A percentile compares a stretch with the other conserved stretches of the same genome.
Conservation (phyloP, 1,284 basidiomycete genomes). For the Malassezia cuniculi region DNA sequence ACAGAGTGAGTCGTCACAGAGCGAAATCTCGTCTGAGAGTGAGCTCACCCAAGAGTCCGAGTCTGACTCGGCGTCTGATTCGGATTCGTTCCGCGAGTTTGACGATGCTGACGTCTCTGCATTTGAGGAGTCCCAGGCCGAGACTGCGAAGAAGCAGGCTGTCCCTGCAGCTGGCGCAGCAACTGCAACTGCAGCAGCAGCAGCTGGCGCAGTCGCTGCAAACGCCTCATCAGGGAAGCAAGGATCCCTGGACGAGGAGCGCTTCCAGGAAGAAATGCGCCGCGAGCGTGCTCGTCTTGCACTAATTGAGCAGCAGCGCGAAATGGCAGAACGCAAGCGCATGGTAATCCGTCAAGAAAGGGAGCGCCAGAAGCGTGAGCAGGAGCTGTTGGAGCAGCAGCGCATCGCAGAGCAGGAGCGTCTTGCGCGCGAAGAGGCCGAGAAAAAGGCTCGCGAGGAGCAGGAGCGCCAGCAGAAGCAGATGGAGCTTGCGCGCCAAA, state of each 20-base stretch:
- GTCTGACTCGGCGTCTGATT: no score
- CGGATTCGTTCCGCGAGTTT: no score
- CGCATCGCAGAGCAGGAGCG: neutral
- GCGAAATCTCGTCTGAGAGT: no score
- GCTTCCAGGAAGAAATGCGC: neutral
- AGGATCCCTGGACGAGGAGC: no score
- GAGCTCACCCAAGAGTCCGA: no score
- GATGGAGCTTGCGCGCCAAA: no score
- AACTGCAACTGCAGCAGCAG: constrained; percentile 17
- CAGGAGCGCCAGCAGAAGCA: neutral
- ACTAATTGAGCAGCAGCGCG: constrained; percentile 1
- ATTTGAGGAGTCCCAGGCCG: constrained; percentile 1
- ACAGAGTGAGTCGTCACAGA: no score
- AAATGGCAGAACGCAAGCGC: constrained; percentile 7
- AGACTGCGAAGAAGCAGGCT: constrained; percentile 1
- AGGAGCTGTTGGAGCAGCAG: no score
- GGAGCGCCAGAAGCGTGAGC: constrained; percentile 1
- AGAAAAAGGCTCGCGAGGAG: neutral
- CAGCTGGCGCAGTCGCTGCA: constrained; percentile 16
- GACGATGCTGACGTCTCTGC: no score
- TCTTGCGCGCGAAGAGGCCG: neutral
- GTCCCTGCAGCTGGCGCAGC: neutral
- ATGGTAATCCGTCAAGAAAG: neutral
- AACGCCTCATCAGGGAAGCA: constrained; percentile 8
- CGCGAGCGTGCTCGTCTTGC: constrained; percentile 1